A percentile compares a stretch with the other conserved stretches of the same genome.
phyloP scores from a whole-genome alignment of 345 rosid species.

The Turnera subulata region DNA sequence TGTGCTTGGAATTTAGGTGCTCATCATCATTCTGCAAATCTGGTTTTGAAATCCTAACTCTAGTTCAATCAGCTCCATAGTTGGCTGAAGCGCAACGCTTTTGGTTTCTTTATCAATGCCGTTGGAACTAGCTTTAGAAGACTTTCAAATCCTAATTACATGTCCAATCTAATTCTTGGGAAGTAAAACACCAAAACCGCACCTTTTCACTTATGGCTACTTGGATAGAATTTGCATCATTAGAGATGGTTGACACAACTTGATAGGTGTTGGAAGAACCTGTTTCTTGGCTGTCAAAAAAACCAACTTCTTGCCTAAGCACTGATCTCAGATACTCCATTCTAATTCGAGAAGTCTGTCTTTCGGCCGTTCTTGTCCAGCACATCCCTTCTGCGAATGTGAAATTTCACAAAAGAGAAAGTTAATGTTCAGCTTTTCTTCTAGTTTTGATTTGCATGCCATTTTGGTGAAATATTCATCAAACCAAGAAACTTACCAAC shows the following conservation, averaged over 20 bases:
- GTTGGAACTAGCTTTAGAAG: too few relatives aligned
- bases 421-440: neutral
- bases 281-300: conserved; percentile 58
- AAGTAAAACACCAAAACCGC: neutral
- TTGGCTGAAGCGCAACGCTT: too few relatives aligned
- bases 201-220: conserved; percentile 70
- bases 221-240: conserved; percentile 62
- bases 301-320: conserved; percentile 61
- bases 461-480: neutral
- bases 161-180: too few relatives aligned
- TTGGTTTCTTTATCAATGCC: too few relatives aligned
- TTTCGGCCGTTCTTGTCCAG: conserved; percentile 70
- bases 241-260: conserved; percentile 57
- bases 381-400: conserved; percentile 55
- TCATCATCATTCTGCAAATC: too few relatives aligned
- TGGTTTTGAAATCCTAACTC: too few relatives aligned
- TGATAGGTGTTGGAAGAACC: conserved; percentile 55
- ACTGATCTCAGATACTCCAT: conserved; percentile 57
- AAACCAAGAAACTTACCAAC: conserved; percentile 38
- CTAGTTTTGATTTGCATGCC: neutral
- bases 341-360: conserved; percentile 63
- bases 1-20: too few relatives aligned
- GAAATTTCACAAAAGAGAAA: neutral
- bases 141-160: too few relatives aligned
- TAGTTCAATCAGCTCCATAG: too few relatives aligned